These are phyloP conservation scores for Mrakia gelida DNA, from an alignment of 768 basidiomycete genomes.

Conservation along the genomic window DNA sequence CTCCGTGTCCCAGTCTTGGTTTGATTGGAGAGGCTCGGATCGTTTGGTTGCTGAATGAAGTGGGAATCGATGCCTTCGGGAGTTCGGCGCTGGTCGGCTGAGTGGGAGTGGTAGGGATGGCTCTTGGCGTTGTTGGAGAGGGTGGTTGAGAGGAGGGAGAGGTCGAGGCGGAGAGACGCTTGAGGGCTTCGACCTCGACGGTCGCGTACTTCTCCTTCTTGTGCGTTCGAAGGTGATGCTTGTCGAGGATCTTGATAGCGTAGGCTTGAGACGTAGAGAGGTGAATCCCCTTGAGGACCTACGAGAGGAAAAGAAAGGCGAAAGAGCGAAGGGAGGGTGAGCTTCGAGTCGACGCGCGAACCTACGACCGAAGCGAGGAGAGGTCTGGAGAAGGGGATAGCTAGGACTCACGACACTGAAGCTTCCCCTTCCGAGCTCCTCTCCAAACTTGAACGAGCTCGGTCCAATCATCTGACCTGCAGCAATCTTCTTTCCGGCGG, in stretches of 20 bases:
- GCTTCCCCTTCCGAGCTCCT: conserved; percentile 53
- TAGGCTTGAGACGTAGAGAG: conserved; percentile 59
- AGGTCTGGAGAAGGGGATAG: neutral
- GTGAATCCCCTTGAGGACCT: conserved; percentile 61
- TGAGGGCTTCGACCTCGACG: conserved; percentile 71
- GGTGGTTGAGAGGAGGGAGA: neutral
- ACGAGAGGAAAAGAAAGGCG: conserved; percentile 13
- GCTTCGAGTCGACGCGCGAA: neutral
- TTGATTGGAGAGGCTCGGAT: conserved; percentile 12
- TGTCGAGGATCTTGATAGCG: conserved; percentile 77
- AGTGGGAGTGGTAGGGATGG: conserved; percentile 34
- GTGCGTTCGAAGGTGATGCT: conserved; percentile 67
- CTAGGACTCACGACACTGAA: conserved; percentile 65
- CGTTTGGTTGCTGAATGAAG: conserved; percentile 16
- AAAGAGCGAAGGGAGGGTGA: neutral
- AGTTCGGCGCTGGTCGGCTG: conserved; percentile 21
- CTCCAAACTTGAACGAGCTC: conserved; percentile 41
- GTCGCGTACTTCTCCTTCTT: conserved; percentile 72
- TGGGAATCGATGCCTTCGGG: conserved; percentile 47
- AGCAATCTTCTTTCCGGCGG: neutral
- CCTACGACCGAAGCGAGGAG: neutral
- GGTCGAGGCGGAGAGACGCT: conserved; percentile 36
- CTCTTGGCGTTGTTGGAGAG: conserved; percentile 37
- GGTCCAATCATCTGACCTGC: conserved; percentile 16
- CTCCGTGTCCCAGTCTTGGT: neutral